These are phyloP conservation scores for Candida endomychidarum DNA, from an alignment of 805 yeast genomes.

Conservation along the genomic window DNA sequence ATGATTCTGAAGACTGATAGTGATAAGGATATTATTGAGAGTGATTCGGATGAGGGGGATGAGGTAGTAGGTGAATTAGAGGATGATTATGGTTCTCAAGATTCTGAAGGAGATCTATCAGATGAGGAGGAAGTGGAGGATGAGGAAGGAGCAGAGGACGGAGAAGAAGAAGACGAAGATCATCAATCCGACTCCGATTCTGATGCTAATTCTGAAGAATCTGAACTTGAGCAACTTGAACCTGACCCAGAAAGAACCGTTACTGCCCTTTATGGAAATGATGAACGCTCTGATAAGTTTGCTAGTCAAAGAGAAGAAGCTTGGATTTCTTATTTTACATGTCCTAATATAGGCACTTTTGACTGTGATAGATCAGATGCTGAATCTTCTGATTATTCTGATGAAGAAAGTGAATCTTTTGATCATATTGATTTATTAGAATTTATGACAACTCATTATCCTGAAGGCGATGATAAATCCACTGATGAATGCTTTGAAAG, in stretches of 20 bases:
- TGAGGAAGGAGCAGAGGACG: slow-evolving; percentile 15
- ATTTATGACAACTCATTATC: background rate
- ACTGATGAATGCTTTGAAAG: background rate
- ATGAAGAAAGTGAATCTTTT: background rate
- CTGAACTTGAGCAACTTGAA: background rate
- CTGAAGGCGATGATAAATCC: background rate
- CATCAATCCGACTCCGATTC: no score
- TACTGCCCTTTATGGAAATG: no score
- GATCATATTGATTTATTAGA: background rate
- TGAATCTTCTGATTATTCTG: background rate
- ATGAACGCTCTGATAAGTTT: background rate
- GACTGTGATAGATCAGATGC: background rate
- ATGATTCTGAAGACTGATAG: background rate
- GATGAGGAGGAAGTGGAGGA: slow-evolving; percentile 6
- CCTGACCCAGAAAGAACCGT: no score
- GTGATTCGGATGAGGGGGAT: no score
- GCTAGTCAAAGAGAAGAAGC: slow-evolving; percentile 9
- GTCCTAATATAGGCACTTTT: background rate
- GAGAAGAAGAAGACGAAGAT: background rate
- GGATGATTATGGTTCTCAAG: background rate
- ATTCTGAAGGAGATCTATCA: background rate
- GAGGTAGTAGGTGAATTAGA: background rate
- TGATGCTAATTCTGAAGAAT: background rate
- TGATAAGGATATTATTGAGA: no score
- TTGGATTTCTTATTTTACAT: background rate